Evolutionary conservation across 2,329 filamentous ascomycete genomes (phyloP).

Genomic region (Leptographium lundbergii): DNA sequence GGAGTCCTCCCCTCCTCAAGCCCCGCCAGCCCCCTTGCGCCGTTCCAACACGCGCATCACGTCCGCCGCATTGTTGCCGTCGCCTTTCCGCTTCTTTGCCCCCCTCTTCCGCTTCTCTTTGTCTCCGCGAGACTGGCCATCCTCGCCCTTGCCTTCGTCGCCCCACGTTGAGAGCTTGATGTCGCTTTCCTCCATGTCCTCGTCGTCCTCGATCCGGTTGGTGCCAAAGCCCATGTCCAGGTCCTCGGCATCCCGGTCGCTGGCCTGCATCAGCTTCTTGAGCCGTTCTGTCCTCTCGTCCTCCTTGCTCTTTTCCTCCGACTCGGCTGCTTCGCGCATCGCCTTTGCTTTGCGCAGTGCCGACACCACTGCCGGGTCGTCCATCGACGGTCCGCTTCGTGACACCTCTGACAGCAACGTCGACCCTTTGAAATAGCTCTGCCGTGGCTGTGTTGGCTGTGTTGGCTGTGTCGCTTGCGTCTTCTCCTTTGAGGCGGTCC

Average conservation of each 20-base stretch:
- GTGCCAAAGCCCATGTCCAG: constrained; percentile 91
- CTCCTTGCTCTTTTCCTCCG: constrained; percentile 25
- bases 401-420: constrained; percentile 42
- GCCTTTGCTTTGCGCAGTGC: constrained; percentile 75
- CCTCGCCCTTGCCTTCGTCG: constrained; percentile 36
- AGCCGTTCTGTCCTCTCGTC: constrained; percentile 51
- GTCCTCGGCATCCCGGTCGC: constrained; percentile 75
- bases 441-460: constrained; percentile 32
- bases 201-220: constrained; percentile 76
- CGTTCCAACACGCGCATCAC: constrained; percentile 67
- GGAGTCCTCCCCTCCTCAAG: background rate
- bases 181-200: constrained; percentile 59
- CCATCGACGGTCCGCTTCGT: constrained; percentile 41
- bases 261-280: constrained; percentile 59
- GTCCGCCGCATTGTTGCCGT: constrained; percentile 66
- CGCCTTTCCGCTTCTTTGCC: constrained; percentile 63
- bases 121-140: constrained; percentile 28
- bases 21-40: constrained; percentile 14
- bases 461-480: constrained; percentile 31
- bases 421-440: constrained; percentile 52
- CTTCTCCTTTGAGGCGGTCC: background rate
- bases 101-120: constrained; percentile 55
- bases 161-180: constrained; percentile 57
- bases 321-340: constrained; percentile 36
- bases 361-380: constrained; percentile 68